These are phyloP conservation scores for Colletotrichum horii DNA, from an alignment of 2,329 filamentous ascomycete genomes.

Conservation along the genomic window DNA sequence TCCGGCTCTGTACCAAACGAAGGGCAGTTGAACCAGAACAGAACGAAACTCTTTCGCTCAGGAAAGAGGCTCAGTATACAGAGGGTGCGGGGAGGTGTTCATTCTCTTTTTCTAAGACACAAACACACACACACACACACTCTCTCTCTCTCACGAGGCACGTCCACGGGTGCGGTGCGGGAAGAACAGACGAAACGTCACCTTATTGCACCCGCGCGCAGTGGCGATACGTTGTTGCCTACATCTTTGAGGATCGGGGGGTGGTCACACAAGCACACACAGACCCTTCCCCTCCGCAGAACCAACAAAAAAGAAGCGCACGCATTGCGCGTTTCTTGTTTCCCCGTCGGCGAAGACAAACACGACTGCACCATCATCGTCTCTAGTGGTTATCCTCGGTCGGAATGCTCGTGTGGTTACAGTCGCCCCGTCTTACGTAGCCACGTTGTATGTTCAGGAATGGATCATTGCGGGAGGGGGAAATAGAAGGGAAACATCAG, in stretches of 20 bases:
- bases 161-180: not conserved
- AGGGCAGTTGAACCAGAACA: not conserved
- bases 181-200: conserved; percentile 18
- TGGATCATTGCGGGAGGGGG: not conserved
- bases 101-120: not conserved
- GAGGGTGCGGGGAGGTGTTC: not conserved
- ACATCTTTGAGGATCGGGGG: not conserved
- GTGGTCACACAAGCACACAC: not conserved
- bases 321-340: not conserved
- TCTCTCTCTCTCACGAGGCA: not conserved
- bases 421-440: not conserved
- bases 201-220: not conserved
- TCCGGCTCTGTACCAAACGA: not conserved
- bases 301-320: not conserved
- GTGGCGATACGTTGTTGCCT: not conserved
- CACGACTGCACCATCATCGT: not conserved
- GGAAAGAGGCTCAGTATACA: too few relatives aligned
- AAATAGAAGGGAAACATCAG: not conserved
- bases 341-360: not conserved
- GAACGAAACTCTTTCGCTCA: not conserved
- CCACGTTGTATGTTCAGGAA: too few relatives aligned
- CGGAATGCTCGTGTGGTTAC: not conserved
- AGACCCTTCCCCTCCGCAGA: not conserved
- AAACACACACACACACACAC: not conserved
- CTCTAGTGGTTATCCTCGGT: not conserved